Evolutionary conservation across 768 basidiomycete genomes (phyloP).

Genomic region (Mycena filopes): DNA sequence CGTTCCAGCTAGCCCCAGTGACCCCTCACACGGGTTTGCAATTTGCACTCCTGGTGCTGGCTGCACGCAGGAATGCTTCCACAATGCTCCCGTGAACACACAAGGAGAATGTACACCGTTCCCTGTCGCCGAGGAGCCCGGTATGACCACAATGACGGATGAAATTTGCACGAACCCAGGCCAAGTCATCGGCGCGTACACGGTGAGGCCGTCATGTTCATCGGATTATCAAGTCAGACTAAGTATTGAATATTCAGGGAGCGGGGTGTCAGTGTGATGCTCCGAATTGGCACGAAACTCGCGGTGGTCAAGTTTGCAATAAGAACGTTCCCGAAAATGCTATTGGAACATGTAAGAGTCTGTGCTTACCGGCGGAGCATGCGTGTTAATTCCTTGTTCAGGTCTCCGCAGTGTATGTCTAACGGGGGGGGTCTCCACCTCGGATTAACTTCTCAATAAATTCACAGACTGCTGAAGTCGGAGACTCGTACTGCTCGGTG

Average conservation of each 20-base stretch:
- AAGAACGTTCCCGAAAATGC: neutral
- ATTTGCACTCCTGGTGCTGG: neutral
- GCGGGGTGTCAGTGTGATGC: neutral
- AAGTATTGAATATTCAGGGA: neutral
- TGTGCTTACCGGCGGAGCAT: no score
- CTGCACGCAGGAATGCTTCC: neutral
- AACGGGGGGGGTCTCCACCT: no score
- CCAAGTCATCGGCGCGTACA: neutral
- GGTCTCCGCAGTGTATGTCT: no score
- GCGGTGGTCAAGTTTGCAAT: neutral
- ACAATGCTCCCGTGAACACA: neutral
- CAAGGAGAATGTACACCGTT: neutral
- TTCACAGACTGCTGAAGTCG: neutral
- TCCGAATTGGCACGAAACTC: neutral
- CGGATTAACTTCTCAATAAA: neutral
- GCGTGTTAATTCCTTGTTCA: no score
- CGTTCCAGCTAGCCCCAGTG: neutral
- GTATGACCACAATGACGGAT: neutral
- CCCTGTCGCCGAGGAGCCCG: neutral
- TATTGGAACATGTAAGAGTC: neutral
- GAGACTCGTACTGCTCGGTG: constrained; percentile 2
- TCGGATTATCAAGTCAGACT: neutral
- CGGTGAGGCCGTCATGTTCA: neutral
- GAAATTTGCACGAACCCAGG: neutral
- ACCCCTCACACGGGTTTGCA: neutral